Evolutionary conservation across 768 basidiomycete genomes (phyloP), one percentile per base, ranked within the genome.

Genomic region (Tulasnella sp.): DNA sequence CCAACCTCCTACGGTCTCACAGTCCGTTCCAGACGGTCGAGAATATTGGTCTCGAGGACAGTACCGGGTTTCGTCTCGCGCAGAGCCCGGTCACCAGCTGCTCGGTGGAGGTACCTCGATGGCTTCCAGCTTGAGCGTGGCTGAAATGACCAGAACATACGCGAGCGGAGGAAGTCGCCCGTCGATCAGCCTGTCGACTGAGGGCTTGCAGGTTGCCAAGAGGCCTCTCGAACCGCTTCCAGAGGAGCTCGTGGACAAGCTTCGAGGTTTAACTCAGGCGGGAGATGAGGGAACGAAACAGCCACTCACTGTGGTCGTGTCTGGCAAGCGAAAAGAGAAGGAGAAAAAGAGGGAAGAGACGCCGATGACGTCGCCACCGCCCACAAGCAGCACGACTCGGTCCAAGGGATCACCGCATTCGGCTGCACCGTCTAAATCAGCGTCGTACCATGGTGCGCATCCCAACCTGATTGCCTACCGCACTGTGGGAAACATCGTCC

Each of bases 191-290:
- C 26, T 70, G 26, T 40, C 69, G 7, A 70, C 23, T 15, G 69
- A 20, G 37, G 76, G 40, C 26, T 71, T 77, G 76, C 29, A 39
- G 32, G 61, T 32, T 13, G 76, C 69, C 2, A 67, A 70, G 76
- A 11, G 70, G 42, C 76, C 76, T 70, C 69, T 77, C 20, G 70
- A 26, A 48, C 76, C 67, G 13, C 35, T 75, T 18, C 74, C 74
- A n/a, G 61, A 67, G 39, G 51, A 75, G 1, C 55, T 75, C 29
- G 16, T 6, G 23, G 74, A 57, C n/a, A 74, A 46, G 42, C 29
- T 29, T 26, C 57, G 57, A 13, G 29, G 57, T 29, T 61, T 23
- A 61, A 61, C 57, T 11, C n/a, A 61, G 23, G n/a, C 57, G 10
- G 11, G 46, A 20, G 11, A 48, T 18, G 46, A 48, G 18, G 46